Conservation (phyloP, 257 asterid species). For the Solanum arcanum region DNA sequence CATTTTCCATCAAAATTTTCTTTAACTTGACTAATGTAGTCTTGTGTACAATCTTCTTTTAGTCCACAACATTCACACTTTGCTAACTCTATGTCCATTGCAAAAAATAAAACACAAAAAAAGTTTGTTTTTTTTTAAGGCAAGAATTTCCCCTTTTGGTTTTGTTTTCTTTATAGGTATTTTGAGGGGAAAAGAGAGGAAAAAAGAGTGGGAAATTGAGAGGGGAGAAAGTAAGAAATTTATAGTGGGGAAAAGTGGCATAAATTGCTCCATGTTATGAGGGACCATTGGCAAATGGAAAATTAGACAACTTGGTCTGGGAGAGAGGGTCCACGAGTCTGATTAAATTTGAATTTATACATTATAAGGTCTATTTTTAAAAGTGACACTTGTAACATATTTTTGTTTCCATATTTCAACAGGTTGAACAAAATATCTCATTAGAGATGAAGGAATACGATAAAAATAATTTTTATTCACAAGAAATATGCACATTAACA, state of each 20-base stretch:
- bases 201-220: neutral
- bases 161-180: neutral
- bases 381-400: neutral
- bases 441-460: neutral
- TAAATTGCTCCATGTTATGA: conserved; percentile 69
- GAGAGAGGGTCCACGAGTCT: neutral
- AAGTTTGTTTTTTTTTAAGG: neutral
- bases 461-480: too few species aligned
- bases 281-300: conserved; percentile 68
- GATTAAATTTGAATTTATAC: neutral
- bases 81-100: conserved; percentile 67
- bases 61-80: conserved; percentile 91
- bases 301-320: conserved; percentile 41
- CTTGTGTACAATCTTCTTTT: conserved; percentile 85
- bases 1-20: conserved; percentile 69
- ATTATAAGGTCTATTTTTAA: neutral
- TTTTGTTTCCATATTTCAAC: neutral
- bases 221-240: conserved; percentile 2
- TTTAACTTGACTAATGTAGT: conserved; percentile 59
- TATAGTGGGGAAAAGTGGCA: conserved; percentile 39
- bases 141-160: neutral
- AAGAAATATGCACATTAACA: neutral
- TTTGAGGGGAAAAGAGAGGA: neutral
- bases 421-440: neutral
- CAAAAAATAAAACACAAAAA: neutral